Conservation (phyloP, 768 basidiomycete species). For the Psilocybe sp. region DNA sequence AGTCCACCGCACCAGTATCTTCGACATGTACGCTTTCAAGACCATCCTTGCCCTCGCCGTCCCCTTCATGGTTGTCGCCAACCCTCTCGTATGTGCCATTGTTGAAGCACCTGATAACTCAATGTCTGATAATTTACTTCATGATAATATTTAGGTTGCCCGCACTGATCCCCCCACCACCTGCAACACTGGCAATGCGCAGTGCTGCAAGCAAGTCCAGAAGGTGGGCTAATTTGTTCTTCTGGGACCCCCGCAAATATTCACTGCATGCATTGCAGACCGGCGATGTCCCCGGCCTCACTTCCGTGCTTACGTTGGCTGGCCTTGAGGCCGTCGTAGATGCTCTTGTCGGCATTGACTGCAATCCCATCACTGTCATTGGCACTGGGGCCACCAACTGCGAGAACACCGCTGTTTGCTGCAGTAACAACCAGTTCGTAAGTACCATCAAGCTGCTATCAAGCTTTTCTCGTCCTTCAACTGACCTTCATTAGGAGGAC, state of each 20-base stretch:
- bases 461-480: background rate
- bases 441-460: slow-evolving; percentile 1
- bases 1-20: background rate
- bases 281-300: background rate
- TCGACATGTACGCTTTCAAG: slow-evolving; percentile 19
- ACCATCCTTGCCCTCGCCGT: slow-evolving; percentile 20
- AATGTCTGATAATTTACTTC: background rate
- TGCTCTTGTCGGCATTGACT: slow-evolving; percentile 11
- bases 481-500: slow-evolving; percentile 5
- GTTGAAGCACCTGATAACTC: background rate
- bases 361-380: slow-evolving; percentile 17
- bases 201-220: slow-evolving; percentile 21
- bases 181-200: slow-evolving; percentile 19
- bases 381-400: slow-evolving; percentile 17
- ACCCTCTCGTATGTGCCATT: slow-evolving; percentile 19
- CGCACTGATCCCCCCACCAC: slow-evolving; percentile 10
- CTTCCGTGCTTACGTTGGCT: background rate
- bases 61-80: slow-evolving; percentile 21
- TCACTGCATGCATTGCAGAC: background rate
- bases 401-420: slow-evolving; percentile 28
- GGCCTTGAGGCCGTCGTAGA: background rate
- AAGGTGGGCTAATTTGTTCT: slow-evolving; percentile 5
- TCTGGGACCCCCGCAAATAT: background rate
- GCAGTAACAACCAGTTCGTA: slow-evolving; percentile 22
- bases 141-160: slow-evolving; percentile 5